A percentile compares a stretch with the other conserved stretches of the same genome.
phyloP scores from a whole-genome alignment of 306 rosid species.

The Cicer judaicum region DNA sequence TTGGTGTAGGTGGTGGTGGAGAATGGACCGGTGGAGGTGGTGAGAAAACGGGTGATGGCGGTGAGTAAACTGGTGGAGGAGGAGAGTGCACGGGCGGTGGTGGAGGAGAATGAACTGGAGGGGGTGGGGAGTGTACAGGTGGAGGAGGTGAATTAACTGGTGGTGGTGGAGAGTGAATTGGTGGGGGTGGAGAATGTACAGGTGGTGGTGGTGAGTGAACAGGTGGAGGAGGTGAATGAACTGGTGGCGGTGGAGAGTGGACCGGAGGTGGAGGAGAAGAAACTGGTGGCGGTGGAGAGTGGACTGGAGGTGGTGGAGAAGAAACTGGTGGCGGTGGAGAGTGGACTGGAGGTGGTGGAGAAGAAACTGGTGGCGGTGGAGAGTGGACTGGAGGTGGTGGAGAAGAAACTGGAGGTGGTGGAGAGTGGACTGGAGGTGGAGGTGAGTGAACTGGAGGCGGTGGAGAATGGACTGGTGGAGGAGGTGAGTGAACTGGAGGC shows the following conservation, averaged over 20 bases:
- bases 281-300: neutral
- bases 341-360: neutral
- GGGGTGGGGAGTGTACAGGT: constrained; percentile 7
- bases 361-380: neutral
- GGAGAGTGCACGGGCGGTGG: neutral
- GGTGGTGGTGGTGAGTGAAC: neutral
- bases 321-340: neutral
- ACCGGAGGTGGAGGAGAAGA: neutral
- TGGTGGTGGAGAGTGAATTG: neutral
- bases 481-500: too few relatives aligned
- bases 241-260: neutral
- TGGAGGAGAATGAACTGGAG: constrained; percentile 3
- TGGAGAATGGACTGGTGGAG: too few relatives aligned
- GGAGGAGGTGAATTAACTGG: neutral
- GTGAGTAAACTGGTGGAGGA: constrained; percentile 14
- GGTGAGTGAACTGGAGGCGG: too few relatives aligned
- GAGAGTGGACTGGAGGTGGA: neutral
- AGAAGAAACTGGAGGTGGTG: neutral
- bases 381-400: neutral
- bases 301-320: neutral
- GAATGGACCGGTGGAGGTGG: constrained; percentile 7
- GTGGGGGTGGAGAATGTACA: neutral
- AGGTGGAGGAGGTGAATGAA: neutral
- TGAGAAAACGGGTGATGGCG: constrained; percentile 10
- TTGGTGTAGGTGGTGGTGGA: constrained; percentile 34